A percentile compares a stretch with the other conserved stretches of the same genome.
phyloP scores from a whole-genome alignment of 805 yeast genomes.

The Candida yuanshanica region DNA sequence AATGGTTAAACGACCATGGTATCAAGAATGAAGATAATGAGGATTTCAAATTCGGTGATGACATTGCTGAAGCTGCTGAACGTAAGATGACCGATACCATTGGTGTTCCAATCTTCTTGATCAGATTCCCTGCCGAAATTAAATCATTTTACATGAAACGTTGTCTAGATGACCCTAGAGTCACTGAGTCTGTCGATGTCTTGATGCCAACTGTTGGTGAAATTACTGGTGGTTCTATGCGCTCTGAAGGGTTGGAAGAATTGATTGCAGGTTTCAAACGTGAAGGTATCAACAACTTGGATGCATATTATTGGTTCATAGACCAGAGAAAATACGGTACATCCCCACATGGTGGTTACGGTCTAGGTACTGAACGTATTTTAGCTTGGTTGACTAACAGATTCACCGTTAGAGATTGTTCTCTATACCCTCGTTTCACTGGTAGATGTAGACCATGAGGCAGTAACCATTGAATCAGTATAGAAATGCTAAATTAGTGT shows the following conservation, averaged over 20 bases:
- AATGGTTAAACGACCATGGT: conserved; percentile 94
- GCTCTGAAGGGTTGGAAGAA: conserved; percentile 79
- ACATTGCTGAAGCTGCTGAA: conserved; percentile 99
- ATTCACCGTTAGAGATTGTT: conserved; percentile 97
- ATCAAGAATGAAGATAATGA: conserved; percentile 94
- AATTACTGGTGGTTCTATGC: conserved; percentile 98
- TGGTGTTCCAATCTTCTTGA: conserved; percentile 87
- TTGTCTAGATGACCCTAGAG: conserved; percentile 84
- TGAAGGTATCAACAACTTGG: conserved; percentile 71
- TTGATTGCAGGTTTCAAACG: conserved; percentile 86
- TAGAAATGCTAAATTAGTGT: no score
- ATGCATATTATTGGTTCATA: conserved; percentile 90
- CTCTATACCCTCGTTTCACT: conserved; percentile 93
- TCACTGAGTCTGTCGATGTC: conserved; percentile 97
- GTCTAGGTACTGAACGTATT: conserved; percentile 96
- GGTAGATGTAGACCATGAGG: conserved; percentile 93
- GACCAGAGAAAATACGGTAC: conserved; percentile 97
- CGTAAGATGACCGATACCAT: conserved; percentile 96
- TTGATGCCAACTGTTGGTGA: conserved; percentile 99
- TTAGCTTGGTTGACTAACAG: conserved; percentile 98
- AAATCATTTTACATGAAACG: conserved; percentile 98
- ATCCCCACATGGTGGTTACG: conserved; percentile 98
- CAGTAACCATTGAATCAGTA: no score
- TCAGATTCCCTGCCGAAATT: conserved; percentile 93
- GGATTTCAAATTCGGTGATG: conserved; percentile 93